phyloP scores from a whole-genome alignment of 257 asterid genomes.

The Capsicum baccatum region DNA sequence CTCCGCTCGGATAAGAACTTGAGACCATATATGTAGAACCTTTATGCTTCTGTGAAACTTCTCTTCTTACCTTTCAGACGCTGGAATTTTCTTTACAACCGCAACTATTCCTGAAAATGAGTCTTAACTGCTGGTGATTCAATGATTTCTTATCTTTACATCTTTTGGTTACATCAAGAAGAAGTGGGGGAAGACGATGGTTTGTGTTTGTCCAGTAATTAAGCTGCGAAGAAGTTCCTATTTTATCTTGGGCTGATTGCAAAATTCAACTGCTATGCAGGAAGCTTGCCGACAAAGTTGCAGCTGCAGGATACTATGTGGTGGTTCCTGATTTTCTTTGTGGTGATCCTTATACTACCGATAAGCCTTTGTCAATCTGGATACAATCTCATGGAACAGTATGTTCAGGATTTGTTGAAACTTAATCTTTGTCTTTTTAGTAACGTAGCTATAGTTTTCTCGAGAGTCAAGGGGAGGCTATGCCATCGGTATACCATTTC shows the following conservation, averaged over 20 bases:
- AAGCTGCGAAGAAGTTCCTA: neutral
- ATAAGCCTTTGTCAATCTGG: conserved; percentile 47
- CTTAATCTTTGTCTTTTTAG: neutral
- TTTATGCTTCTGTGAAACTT: neutral
- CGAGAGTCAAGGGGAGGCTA: conserved; percentile 18
- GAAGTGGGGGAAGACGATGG: neutral
- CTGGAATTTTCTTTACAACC: conserved; percentile 7
- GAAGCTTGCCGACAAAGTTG: conserved; percentile 70
- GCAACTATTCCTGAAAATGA: neutral
- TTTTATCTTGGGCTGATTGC: conserved; percentile 1
- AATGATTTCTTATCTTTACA: neutral
- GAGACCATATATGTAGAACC: neutral
- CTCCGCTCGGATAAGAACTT: too few relatives aligned
- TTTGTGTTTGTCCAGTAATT: conserved; percentile 1
- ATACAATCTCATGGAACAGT: conserved; percentile 33
- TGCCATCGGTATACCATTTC: neutral
- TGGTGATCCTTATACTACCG: conserved; percentile 56
- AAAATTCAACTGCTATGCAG: conserved; percentile 37
- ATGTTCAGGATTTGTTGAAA: neutral
- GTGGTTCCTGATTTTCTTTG: conserved; percentile 72
- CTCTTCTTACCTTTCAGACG: neutral
- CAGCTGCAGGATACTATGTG: conserved; percentile 62
- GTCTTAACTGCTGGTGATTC: neutral
- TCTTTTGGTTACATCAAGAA: neutral
- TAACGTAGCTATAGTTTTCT: conserved; percentile 7